Conservation (phyloP, 176 grass and related monocot species). For the Hsuehochloa calcarea region DNA sequence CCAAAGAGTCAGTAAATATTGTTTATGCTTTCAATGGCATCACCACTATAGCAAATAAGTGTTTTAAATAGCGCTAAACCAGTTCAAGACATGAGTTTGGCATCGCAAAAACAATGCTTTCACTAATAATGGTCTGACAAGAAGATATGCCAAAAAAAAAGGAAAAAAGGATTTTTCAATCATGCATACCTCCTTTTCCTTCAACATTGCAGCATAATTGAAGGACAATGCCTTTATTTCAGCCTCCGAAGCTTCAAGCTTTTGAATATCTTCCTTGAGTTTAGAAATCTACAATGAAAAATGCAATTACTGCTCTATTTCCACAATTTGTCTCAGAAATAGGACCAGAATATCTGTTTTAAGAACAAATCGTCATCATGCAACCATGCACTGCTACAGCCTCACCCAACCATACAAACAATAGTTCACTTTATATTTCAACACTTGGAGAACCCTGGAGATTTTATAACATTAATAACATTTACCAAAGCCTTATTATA, state of each 20-base stretch:
- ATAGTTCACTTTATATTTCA: not conserved
- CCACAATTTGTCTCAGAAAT: not conserved
- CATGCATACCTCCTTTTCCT: conserved; percentile 87
- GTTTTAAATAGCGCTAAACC: not conserved
- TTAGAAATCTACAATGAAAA: conserved; percentile 59
- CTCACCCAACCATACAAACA: not conserved
- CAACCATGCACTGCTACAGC: not conserved
- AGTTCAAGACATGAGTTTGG: not conserved
- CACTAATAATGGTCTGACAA: not conserved
- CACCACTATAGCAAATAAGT: not conserved
- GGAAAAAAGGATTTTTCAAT: not conserved
- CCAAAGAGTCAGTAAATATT: not conserved
- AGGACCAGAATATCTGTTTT: not conserved
- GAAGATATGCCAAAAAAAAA: not conserved
- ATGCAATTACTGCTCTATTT: conserved; percentile 7
- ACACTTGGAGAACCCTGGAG: not conserved
- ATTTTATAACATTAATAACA: not conserved
- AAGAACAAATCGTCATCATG: not conserved
- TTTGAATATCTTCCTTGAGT: conserved; percentile 80
- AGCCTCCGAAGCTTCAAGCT: conserved; percentile 84
- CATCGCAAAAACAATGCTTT: not conserved
- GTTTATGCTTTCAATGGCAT: not conserved
- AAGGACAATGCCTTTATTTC: conserved; percentile 90
- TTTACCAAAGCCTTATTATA: not conserved
- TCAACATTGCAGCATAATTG: conserved; percentile 92